These are phyloP conservation scores for Taphrina confusa DNA, from an alignment of 1,139 yeast genomes.

Conservation along the genomic window DNA sequence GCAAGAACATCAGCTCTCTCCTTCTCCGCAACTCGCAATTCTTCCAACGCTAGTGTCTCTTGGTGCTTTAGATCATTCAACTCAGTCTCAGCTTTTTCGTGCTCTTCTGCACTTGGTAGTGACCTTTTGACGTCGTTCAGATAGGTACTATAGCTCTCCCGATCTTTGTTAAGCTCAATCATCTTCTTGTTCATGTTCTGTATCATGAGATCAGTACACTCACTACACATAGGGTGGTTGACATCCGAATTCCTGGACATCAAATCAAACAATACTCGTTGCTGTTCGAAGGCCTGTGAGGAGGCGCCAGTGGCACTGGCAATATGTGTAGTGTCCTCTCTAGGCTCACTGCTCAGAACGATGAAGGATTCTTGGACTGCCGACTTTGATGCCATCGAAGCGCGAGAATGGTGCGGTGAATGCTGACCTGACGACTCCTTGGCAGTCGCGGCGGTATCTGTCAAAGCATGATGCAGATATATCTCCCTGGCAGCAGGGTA, in stretches of 20 bases:
- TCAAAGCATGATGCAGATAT: constrained; percentile 16
- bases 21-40: constrained; percentile 46
- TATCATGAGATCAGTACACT: constrained; percentile 57
- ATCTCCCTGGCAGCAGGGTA: constrained; percentile 15
- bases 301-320: constrained; percentile 42
- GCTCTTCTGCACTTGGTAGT: constrained; percentile 52
- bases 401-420: not conserved
- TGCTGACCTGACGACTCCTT: not conserved
- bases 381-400: not conserved
- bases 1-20: constrained; percentile 43
- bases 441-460: constrained; percentile 17
- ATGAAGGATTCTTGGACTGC: constrained; percentile 48
- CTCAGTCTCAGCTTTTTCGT: constrained; percentile 52
- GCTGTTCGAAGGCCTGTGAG: constrained; percentile 51
- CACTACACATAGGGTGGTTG: constrained; percentile 87
- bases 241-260: constrained; percentile 69
- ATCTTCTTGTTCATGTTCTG: constrained; percentile 70
- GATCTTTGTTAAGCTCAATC: constrained; percentile 72
- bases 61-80: constrained; percentile 45
- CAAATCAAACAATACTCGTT: constrained; percentile 67
- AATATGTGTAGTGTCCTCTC: constrained; percentile 36
- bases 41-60: constrained; percentile 51
- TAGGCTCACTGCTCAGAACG: constrained; percentile 48
- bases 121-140: constrained; percentile 67
- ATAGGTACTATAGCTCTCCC: constrained; percentile 75